Conservation (phyloP, 2,329 filamentous ascomycete genomes). For the Hysterium pulicare region DNA sequence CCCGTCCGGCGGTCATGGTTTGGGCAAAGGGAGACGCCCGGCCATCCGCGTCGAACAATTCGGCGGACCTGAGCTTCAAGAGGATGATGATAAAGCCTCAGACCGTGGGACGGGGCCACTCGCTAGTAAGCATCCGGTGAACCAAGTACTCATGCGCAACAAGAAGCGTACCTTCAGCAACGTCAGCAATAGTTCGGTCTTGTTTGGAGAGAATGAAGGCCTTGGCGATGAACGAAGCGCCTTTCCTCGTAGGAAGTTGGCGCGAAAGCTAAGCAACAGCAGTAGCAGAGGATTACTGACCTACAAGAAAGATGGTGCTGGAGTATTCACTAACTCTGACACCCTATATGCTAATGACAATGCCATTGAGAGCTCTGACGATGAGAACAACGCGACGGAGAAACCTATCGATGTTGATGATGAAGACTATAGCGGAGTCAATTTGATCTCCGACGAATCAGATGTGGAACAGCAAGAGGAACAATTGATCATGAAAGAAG, state of each 20-base stretch:
- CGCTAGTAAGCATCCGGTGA: conserved; percentile 26
- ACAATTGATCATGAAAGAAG: conserved; percentile 60
- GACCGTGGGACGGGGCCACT: conserved; percentile 28
- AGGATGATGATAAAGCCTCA: conserved; percentile 24
- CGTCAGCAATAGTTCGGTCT: conserved; percentile 35
- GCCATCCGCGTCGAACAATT: conserved; percentile 34
- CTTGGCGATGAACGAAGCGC: conserved; percentile 21
- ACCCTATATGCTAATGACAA: conserved; percentile 27
- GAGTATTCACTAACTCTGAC: conserved; percentile 13
- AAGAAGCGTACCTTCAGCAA: conserved; percentile 41
- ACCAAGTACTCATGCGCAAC: conserved; percentile 25
- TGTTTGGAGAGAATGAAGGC: conserved; percentile 30
- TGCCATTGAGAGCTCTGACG: conserved; percentile 31
- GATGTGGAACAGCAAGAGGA: conserved; percentile 77
- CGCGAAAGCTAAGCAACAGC: conserved; percentile 33
- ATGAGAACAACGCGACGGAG: conserved; percentile 10
- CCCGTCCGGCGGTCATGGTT: conserved; percentile 31
- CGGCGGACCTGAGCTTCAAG: conserved; percentile 27
- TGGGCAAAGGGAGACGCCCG: conserved; percentile 35
- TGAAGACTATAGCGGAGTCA: conserved; percentile 66
- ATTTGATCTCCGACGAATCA: conserved; percentile 74
- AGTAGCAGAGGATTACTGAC: conserved; percentile 32
- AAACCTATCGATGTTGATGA: conserved; percentile 23
- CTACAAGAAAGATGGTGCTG: conserved; percentile 21
- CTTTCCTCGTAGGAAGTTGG: conserved; percentile 38